A percentile compares a stretch with the other conserved stretches of the same genome.
These are phyloP conservation scores for Sporothrix curviconia DNA, from an alignment of 2,329 filamentous ascomycete genomes.

Conservation along the genomic window DNA sequence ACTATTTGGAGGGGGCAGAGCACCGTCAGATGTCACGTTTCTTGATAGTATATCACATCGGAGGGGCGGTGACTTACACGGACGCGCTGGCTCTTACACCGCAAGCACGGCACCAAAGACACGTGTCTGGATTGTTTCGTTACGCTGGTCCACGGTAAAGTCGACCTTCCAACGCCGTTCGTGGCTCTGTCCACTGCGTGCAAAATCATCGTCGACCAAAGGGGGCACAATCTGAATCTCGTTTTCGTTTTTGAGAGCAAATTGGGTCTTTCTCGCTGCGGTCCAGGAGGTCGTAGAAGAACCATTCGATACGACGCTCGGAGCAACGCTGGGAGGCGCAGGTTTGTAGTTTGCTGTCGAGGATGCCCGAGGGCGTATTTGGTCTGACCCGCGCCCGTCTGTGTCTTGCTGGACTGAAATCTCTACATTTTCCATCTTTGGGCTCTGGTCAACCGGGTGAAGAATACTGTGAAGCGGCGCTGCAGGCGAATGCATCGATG, in stretches of 20 bases:
- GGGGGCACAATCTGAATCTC: not conserved
- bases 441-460: conserved; percentile 10
- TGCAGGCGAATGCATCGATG: too few relatives aligned
- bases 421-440: not conserved
- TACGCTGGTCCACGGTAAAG: conserved; percentile 24
- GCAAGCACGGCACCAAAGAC: conserved; percentile 35
- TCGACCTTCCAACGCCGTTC: conserved; percentile 13
- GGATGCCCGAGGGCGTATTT: not conserved
- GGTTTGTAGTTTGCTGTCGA: too few relatives aligned
- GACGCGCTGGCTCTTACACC: conserved; percentile 39
- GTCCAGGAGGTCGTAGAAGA: too few relatives aligned
- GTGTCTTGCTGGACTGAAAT: not conserved
- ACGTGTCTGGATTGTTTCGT: conserved; percentile 31
- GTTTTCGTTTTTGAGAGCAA: not conserved
- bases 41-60: too few relatives aligned
- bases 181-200: not conserved
- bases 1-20: conserved; percentile 10
- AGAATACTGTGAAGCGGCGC: conserved; percentile 12
- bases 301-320: too few relatives aligned
- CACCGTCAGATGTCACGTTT: not conserved
- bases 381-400: not conserved
- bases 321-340: too few relatives aligned
- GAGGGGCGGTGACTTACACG: conserved; percentile 29
- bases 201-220: not conserved
- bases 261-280: too few relatives aligned